These are phyloP conservation scores for Cicer pinnatifidum DNA, from an alignment of 306 rosid species.

Conservation along the genomic window DNA sequence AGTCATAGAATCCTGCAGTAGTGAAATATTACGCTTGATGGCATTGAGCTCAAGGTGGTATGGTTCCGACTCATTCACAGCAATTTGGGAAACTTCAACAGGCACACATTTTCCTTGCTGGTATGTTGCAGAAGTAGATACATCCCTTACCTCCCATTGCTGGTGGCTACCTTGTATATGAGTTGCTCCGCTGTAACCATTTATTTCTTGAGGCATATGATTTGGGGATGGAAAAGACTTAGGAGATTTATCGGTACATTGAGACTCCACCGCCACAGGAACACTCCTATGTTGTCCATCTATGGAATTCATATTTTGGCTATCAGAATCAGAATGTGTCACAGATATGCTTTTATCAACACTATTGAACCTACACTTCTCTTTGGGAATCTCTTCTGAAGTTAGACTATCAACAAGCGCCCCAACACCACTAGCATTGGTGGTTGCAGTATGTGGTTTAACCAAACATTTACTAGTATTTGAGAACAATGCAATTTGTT, in stretches of 20 bases:
- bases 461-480: constrained; percentile 52
- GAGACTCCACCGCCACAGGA: constrained; percentile 52
- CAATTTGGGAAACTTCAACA: constrained; percentile 48
- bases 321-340: constrained; percentile 63
- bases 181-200: constrained; percentile 54
- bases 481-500: constrained; percentile 50
- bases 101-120: constrained; percentile 57
- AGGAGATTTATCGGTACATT: constrained; percentile 52
- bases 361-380: constrained; percentile 53
- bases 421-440: constrained; percentile 51
- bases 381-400: constrained; percentile 56
- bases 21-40: constrained; percentile 61
- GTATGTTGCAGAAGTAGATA: constrained; percentile 48
- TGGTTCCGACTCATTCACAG: constrained; percentile 62
- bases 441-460: constrained; percentile 49
- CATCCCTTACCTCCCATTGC: constrained; percentile 55
- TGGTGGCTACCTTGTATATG: constrained; percentile 51
- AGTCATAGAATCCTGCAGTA: constrained; percentile 68
- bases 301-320: constrained; percentile 54
- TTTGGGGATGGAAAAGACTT: constrained; percentile 51
- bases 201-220: constrained; percentile 60
- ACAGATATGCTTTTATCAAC: constrained; percentile 57
- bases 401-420: constrained; percentile 52
- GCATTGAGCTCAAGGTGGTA: constrained; percentile 71
- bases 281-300: constrained; percentile 52